phyloP scores from a whole-genome alignment of 2,329 filamentous ascomycete species.

The Clonostachys rosea region DNA sequence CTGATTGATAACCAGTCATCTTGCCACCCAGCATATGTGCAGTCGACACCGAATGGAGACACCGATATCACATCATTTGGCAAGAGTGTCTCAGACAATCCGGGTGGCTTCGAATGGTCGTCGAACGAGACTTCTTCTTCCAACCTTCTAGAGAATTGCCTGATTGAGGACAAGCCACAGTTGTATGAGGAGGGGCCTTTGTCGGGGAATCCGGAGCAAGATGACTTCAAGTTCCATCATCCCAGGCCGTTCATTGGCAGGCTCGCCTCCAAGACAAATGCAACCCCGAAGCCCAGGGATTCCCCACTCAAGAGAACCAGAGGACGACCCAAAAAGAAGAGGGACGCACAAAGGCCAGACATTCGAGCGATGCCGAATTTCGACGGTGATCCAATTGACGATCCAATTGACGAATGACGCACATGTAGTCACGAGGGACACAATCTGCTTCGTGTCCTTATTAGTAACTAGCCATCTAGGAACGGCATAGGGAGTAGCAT shows the following conservation, averaged over 20 bases:
- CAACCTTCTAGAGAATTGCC: too few species aligned
- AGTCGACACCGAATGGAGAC: slow-evolving; percentile 7
- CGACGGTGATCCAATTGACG: slow-evolving; percentile 24
- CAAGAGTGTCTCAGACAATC: background rate
- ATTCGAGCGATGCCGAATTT: slow-evolving; percentile 23
- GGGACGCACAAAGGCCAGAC: slow-evolving; percentile 19
- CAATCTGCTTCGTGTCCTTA: too few species aligned
- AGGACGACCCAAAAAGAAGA: slow-evolving; percentile 8
- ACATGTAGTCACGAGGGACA: too few species aligned
- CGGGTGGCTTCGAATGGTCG: background rate
- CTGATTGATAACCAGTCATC: background rate
- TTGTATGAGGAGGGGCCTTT: background rate
- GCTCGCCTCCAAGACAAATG: slow-evolving; percentile 8
- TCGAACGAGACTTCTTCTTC: background rate
- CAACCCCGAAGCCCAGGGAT: background rate
- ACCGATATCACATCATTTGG: background rate
- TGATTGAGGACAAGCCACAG: background rate
- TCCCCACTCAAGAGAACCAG: slow-evolving; percentile 5
- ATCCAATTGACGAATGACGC: too few species aligned
- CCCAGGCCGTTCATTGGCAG: slow-evolving; percentile 24
- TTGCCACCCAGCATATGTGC: slow-evolving; percentile 10
- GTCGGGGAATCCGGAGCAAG: background rate
- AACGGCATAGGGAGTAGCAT: too few species aligned
- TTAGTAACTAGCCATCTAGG: too few species aligned
- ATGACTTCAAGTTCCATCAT: slow-evolving; percentile 18